These are phyloP conservation scores for Sextonia rubra DNA, from an alignment of 164 flowering plant species.

Conservation along the genomic window DNA sequence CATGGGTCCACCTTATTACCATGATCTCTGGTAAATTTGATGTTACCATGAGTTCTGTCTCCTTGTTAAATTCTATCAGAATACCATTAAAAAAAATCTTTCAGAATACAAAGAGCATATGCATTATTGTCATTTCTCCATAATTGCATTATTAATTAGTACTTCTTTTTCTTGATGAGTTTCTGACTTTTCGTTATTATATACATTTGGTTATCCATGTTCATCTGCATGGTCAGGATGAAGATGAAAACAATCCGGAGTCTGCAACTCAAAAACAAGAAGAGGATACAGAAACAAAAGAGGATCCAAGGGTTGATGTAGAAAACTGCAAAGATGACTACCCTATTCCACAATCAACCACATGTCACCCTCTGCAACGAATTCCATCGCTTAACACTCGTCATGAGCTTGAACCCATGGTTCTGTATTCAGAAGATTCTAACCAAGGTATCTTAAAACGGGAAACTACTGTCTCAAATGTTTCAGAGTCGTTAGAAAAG, in stretches of 20 bases:
- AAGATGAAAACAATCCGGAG: slow-evolving; percentile 23
- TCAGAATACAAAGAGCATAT: no score
- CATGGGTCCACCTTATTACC: no score
- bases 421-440: slow-evolving; percentile 16
- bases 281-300: slow-evolving; percentile 14
- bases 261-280: slow-evolving; percentile 18
- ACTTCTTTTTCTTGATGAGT: neutral
- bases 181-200: neutral
- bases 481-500: slow-evolving; percentile 25
- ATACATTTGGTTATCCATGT: neutral
- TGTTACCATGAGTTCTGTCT: no score
- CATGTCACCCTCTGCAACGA: slow-evolving; percentile 12
- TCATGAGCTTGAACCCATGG: slow-evolving; percentile 19
- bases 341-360: slow-evolving; percentile 13
- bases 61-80: no score
- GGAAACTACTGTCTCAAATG: slow-evolving; percentile 23
- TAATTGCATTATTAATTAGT: no score
- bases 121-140: no score
- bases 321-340: slow-evolving; percentile 15
- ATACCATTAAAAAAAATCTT: no score
- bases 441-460: slow-evolving; percentile 13
- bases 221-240: slow-evolving; percentile 33
- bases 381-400: slow-evolving; percentile 23
- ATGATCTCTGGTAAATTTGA: no score
- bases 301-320: slow-evolving; percentile 14